Conservation (phyloP, 1,284 basidiomycete genomes). For the Heliocybe sulcata region DNA sequence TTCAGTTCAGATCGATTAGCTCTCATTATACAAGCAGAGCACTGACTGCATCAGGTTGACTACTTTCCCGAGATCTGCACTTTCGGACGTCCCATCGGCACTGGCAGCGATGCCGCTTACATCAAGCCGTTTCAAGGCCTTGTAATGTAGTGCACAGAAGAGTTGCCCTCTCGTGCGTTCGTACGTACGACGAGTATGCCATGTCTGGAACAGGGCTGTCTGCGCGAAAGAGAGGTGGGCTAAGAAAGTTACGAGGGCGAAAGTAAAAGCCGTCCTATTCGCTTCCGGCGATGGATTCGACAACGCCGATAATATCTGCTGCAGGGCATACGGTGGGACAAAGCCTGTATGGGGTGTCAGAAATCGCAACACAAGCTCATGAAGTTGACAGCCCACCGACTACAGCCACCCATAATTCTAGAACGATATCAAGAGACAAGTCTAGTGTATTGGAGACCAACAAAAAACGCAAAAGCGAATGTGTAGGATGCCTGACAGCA, state of each 20-base stretch:
- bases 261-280: constrained; percentile 56
- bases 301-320: constrained; percentile 46
- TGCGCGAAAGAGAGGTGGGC: constrained; percentile 66
- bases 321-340: constrained; percentile 54
- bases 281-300: constrained; percentile 37
- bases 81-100: constrained; percentile 24
- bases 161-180: constrained; percentile 62
- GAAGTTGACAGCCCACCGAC: constrained; percentile 35
- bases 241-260: constrained; percentile 59
- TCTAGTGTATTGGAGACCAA: constrained; percentile 70
- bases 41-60: constrained; percentile 67
- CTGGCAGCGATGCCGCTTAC: constrained; percentile 40
- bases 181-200: constrained; percentile 60
- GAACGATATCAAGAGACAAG: constrained; percentile 47
- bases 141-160: constrained; percentile 68
- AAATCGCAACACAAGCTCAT: constrained; percentile 4
- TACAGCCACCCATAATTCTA: constrained; percentile 56
- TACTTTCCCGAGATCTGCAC: constrained; percentile 63
- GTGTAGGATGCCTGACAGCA: constrained; percentile 35
- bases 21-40: neutral
- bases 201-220: constrained; percentile 55
- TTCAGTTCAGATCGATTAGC: neutral
- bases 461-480: constrained; percentile 57
- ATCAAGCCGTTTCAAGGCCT: constrained; percentile 54
- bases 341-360: constrained; percentile 31